Base-by-base conservation (phyloP, 2,329 filamentous ascomycete genomes). In the Zarea fungicola region DNA sequence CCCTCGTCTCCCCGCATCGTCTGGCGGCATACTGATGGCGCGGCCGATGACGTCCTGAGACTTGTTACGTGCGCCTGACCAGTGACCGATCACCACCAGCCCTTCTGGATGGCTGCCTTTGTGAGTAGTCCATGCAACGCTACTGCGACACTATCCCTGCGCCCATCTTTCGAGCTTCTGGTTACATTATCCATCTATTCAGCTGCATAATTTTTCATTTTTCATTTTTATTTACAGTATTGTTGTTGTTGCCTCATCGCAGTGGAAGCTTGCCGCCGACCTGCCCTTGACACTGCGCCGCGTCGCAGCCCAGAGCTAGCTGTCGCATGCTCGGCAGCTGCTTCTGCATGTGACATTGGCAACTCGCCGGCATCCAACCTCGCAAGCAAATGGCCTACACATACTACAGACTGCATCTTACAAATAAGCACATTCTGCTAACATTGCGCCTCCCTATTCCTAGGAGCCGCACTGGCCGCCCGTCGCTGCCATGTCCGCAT, bases 401-500 rank as follows among this genome's bases (percentile, higher is more conserved):
- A 32, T 11, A 18, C 23, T 19, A 13, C 21, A 28, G 9, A 34
- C 4, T 4, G 10, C 28, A 6, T 19, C 14, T 32, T 25, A 4
- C 25, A 8, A 36, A 8, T 21, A n/a, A n/a, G n/a, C n/a, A n/a
- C 5, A 11, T 16, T 2, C 13, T 7, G 35, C 48, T 45, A 48
- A 48, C 14, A 23, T 13, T 19, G 6, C 22, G 23, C 23, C 14
- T 25, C 14, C 10, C 16, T 1, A 42, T 22, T 6, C n/a, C 16
- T 35, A 50, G 48, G 48, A 50, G 22, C 40, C 48, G 21, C 48
- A 43, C 26, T 50, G 48, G 48, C 41, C 34, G 41, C 34, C 48
- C 21, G 48, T 13, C 41, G 41, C 34, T 22, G 41, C 39, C 48
- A 50, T 50, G 48, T 45, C 48, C 25, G 16, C 66, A 49, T 62